Evolutionary conservation across 1,284 basidiomycete species (phyloP).

Genomic region (Cryptococcus depauperatus): DNA sequence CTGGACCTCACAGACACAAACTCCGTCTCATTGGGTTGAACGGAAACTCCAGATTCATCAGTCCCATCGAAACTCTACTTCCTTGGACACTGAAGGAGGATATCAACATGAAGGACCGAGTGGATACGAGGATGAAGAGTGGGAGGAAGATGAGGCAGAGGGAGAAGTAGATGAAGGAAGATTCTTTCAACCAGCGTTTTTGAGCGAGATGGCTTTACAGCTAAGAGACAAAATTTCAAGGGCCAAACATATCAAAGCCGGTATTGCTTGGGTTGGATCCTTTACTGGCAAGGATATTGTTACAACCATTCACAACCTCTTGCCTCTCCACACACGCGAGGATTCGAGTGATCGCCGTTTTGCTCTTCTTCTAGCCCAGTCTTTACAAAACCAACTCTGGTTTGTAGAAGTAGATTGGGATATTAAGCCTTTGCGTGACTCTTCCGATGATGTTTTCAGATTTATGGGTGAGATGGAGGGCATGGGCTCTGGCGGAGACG

Average conservation of each 20-base stretch:
- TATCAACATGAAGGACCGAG: constrained; percentile 7
- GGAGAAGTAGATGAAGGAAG: constrained; percentile 61
- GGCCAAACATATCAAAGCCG: constrained; percentile 80
- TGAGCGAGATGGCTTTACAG: constrained; percentile 81
- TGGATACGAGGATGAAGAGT: constrained; percentile 46
- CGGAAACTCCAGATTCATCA: constrained; percentile 43
- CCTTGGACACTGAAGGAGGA: constrained; percentile 44
- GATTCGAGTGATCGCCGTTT: constrained; percentile 64
- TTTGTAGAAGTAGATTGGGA: constrained; percentile 98
- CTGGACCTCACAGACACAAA: constrained; percentile 29
- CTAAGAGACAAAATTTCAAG: constrained; percentile 77
- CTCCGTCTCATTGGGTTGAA: constrained; percentile 39
- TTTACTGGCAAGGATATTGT: constrained; percentile 91
- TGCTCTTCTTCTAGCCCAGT: constrained; percentile 76
- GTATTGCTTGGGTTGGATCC: constrained; percentile 72
- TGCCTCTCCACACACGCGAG: constrained; percentile 64
- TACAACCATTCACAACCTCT: constrained; percentile 70
- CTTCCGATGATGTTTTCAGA: constrained; percentile 91
- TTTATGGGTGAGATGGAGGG: constrained; percentile 79
- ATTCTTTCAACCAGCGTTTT: constrained; percentile 76
- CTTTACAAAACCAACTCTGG: constrained; percentile 83
- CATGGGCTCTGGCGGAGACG: constrained; percentile 52
- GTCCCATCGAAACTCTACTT: constrained; percentile 27
- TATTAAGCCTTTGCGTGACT: constrained; percentile 70
- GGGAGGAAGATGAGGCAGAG: constrained; percentile 47